Base-by-base conservation (phyloP, 352 stramenopile genomes). In the Peronospora belbahrii region DNA sequence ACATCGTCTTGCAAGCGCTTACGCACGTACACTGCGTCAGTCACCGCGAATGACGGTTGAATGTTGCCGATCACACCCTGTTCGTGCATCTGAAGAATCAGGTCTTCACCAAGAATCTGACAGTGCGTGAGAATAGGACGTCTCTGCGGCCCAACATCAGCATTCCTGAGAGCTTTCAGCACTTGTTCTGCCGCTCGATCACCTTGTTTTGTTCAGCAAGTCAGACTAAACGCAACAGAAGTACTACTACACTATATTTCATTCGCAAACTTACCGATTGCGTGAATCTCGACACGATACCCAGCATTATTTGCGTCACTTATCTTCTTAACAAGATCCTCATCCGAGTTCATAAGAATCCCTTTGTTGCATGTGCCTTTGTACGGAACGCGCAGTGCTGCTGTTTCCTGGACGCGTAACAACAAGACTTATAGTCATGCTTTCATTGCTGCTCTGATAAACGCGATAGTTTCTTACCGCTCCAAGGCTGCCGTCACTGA, bases 41-140 rank as follows among this genome's bases (percentile, higher is more conserved):
- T 95, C 45, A 92, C 78, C 4, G 83, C 76, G 41, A 95, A 95
- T 5, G 82, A 93, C 15, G 83, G 83, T 52, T 95, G 83, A 39
- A 95, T 85, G 55, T 95, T 88, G 32, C 61, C 83, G 15, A 95
- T 90, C 27, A 92, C 82, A 4, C 82, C 80, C 38, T 84, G 71
- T 0, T 68, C 51, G 13, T 56, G 59, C 85, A 95, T 95, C 20
- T 74, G 45, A 4, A 48, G 24, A 18, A 95, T 73, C 14, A 93
- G 38, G 25, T 94, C 76, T 31, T 63, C 53, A 3, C 74, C 73
- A 8, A 95, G 56, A 37, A 95, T 85, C 59, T 96, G 86, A 48
- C 84, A 95, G 45, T 96, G 86, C 20, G 86, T 96, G 30, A 96
- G 66, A 50, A 95, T 85, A 0, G 84, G 76, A n/a, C 84, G 71